Percentiles rank a stretch among this genome's conserved stretches.
These are phyloP conservation scores for Phaeoacremonium minimum DNA, from an alignment of 2,329 filamentous ascomycete species.

Conservation along the genomic window DNA sequence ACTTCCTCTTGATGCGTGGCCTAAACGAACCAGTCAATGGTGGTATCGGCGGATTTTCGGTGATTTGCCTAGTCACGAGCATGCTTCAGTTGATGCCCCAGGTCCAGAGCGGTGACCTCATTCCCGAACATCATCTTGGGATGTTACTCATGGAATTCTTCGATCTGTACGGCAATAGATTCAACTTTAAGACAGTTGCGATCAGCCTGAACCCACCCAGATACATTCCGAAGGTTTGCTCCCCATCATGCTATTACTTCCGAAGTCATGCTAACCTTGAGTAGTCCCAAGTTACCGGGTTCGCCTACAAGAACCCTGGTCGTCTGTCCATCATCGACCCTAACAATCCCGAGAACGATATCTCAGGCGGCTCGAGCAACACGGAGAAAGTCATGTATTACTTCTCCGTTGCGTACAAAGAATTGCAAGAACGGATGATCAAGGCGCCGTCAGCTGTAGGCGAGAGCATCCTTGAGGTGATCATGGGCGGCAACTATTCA, in stretches of 20 bases:
- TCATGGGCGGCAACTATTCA: slow-evolving; percentile 76
- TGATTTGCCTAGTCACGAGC: slow-evolving; percentile 90
- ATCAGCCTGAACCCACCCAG: slow-evolving; percentile 73
- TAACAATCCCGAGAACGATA: slow-evolving; percentile 80
- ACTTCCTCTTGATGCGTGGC: slow-evolving; percentile 83
- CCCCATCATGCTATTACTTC: too few species aligned
- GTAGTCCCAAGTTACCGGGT: slow-evolving; percentile 36
- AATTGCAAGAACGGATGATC: slow-evolving; percentile 54
- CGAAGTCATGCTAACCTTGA: too few species aligned
- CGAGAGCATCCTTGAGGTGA: slow-evolving; percentile 62
- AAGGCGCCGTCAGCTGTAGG: slow-evolving; percentile 31
- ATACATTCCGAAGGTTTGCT: slow-evolving; percentile 70
- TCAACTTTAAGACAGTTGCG: slow-evolving; percentile 65
- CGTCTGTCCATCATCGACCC: slow-evolving; percentile 89
- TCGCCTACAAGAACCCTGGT: slow-evolving; percentile 56
- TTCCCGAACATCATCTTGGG: slow-evolving; percentile 66
- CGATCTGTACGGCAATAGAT: slow-evolving; percentile 80
- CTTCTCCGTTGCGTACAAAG: slow-evolving; percentile 62
- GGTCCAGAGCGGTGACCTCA: slow-evolving; percentile 55
- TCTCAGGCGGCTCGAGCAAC: slow-evolving; percentile 78
- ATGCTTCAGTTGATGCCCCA: slow-evolving; percentile 78
- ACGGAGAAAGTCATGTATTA: slow-evolving; percentile 61
- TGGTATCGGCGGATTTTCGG: slow-evolving; percentile 88
- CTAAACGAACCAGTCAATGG: slow-evolving; percentile 90
- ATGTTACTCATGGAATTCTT: slow-evolving; percentile 84